phyloP scores from a whole-genome alignment of 2,329 filamentous ascomycete species.

The Aspergillus sp. region DNA sequence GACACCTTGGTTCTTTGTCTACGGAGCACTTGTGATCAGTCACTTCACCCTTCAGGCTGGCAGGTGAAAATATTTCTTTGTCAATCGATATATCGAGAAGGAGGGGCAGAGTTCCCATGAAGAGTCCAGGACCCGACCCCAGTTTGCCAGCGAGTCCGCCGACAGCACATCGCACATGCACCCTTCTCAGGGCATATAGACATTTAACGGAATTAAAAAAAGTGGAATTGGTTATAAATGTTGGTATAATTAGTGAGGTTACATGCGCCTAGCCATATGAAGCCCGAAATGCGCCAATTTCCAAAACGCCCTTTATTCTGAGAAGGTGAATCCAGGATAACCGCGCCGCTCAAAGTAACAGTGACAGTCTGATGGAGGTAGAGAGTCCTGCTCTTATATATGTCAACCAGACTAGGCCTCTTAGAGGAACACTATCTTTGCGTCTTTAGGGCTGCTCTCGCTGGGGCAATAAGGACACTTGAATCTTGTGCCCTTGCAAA shows the following conservation, averaged over 20 bases:
- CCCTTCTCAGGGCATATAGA: background rate
- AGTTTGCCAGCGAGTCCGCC: background rate
- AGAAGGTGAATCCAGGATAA: background rate
- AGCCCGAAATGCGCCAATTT: background rate
- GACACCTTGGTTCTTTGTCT: background rate
- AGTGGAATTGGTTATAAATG: background rate
- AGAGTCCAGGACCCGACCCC: no score
- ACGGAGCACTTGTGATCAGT: background rate
- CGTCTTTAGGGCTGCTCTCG: conserved; percentile 76
- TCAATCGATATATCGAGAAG: background rate
- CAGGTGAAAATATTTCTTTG: background rate
- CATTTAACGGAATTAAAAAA: background rate
- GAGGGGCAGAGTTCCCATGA: no score
- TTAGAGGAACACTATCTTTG: conserved; percentile 69
- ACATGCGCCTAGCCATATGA: background rate
- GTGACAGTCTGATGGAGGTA: conserved; percentile 3
- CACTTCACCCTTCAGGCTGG: background rate
- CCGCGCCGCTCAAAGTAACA: background rate
- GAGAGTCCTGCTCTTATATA: conserved; percentile 10
- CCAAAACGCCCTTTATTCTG: conserved; percentile 1
- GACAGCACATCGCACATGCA: background rate
- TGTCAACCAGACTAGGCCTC: background rate
- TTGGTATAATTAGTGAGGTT: background rate
- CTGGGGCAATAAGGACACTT: conserved; percentile 96
- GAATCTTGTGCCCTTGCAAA: conserved; percentile 77